Base-by-base conservation (phyloP, 306 rosid species). In the Prunus mongolica region DNA sequence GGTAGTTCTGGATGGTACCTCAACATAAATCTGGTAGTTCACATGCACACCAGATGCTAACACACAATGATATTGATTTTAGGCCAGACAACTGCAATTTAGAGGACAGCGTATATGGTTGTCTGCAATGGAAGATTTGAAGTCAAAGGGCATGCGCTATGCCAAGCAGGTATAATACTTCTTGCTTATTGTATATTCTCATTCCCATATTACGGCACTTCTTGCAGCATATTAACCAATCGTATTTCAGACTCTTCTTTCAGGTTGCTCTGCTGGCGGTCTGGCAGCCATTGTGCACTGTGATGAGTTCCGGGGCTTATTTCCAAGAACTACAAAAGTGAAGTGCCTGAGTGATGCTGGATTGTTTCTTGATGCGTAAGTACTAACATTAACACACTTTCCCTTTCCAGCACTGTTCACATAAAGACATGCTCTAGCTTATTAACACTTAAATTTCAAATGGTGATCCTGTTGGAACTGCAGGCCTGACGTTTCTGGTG, bases 231-330 rank as follows among this genome's bases (percentile, higher is more conserved):
- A 11, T 38, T 60, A 4, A 46, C 19, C 22, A 24, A 27, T 67
- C 58, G n/a, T 78, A 54, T 72, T 82, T 78, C 89, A 95, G 93
- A 93, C 98, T 79, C 93, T 96, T 84, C 93, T 96, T 66, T 90
- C 99, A 1, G 99, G 98, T 67, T 96, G 99, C 85, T 96, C 99
- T n/a, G 99, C 98, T 0, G 99, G 99, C 3, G 99, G 99, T 72
- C 76, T 96, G 51, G 99, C 99, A 66, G 79, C 98, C 69, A 92
- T 96, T 61, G 68, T 96, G 75, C 99, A 96, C 78, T 96, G 99
- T 34, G 97, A 96, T 67, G 90, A 92, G 76, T 96, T 91, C 67
- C 82, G 85, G 22, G 82, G 80, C 63, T 84, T 89, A 20, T 85
- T 96, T 75, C 87, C 98, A 12, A 55, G 77, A 74, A 79, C 80